phyloP scores from a whole-genome alignment of 257 asterid species.

The Solanum tarapatanum region DNA sequence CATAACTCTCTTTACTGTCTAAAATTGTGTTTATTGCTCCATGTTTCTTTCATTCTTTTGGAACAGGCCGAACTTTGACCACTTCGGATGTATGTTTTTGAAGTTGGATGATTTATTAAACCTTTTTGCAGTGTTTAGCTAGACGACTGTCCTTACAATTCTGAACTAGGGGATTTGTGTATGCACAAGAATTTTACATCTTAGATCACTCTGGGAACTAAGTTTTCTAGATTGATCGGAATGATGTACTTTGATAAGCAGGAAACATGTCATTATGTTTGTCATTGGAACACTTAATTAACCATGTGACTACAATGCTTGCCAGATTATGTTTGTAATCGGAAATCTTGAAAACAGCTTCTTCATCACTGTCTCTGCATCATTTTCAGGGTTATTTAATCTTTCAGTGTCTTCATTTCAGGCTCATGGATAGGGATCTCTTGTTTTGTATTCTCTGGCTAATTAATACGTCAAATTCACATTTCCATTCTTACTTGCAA shows the following conservation, averaged over 20 bases:
- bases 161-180: background rate
- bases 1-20: background rate
- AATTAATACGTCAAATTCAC: background rate
- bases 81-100: background rate
- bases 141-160: background rate
- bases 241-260: background rate
- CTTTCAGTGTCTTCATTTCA: background rate
- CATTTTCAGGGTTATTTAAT: background rate
- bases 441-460: background rate
- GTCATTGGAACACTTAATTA: background rate
- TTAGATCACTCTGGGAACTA: background rate
- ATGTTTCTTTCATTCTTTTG: background rate
- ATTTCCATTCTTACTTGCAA: background rate
- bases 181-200: background rate
- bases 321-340: background rate
- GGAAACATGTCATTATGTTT: background rate
- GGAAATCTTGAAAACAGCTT: background rate
- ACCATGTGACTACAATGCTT: background rate
- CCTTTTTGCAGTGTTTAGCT: background rate
- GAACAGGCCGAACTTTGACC: background rate
- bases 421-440: background rate
- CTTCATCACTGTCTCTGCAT: background rate
- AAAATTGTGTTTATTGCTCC: background rate
- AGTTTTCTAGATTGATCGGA: background rate
- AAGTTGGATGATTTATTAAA: background rate